phyloP scores from a whole-genome alignment of 371 early-diverging fungal genomes.

The Mucor sp. region DNA sequence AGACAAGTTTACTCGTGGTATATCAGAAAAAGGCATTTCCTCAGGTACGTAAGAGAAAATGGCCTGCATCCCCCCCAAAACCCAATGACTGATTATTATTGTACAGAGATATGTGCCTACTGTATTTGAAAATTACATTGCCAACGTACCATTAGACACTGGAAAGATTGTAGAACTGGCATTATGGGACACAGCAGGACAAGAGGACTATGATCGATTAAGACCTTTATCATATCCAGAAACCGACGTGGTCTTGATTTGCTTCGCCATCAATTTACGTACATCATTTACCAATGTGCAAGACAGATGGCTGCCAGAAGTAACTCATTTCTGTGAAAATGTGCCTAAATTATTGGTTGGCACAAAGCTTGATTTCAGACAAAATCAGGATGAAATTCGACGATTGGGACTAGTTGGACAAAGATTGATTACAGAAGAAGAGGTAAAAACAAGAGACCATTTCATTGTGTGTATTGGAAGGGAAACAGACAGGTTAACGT shows the following conservation, averaged over 20 bases:
- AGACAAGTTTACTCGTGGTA: conserved; percentile 82
- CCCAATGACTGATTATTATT: neutral
- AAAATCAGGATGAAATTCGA: conserved; percentile 25
- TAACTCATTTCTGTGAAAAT: conserved; percentile 81
- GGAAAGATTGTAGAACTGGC: conserved; percentile 66
- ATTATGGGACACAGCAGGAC: conserved; percentile 84
- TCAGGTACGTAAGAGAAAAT: conserved; percentile 44
- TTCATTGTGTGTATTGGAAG: no score
- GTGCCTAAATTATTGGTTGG: conserved; percentile 89
- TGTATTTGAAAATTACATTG: conserved; percentile 75
- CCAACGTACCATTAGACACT: conserved; percentile 63
- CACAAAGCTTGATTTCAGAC: conserved; percentile 62
- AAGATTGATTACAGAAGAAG: conserved; percentile 23
- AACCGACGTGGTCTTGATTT: conserved; percentile 74
- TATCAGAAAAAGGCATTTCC: conserved; percentile 88
- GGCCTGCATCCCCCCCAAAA: neutral
- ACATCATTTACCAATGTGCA: conserved; percentile 72
- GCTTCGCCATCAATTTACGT: conserved; percentile 67
- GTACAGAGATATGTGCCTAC: conserved; percentile 68
- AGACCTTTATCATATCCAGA: conserved; percentile 80
- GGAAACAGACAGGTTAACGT: neutral
- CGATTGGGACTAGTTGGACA: conserved; percentile 22
- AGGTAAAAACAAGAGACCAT: conserved; percentile 6
- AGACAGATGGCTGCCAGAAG: conserved; percentile 82
- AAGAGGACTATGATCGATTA: conserved; percentile 90